Evolutionary conservation across 1,284 basidiomycete genomes (phyloP).

Genomic region (Ceratobasidium theobromae): DNA sequence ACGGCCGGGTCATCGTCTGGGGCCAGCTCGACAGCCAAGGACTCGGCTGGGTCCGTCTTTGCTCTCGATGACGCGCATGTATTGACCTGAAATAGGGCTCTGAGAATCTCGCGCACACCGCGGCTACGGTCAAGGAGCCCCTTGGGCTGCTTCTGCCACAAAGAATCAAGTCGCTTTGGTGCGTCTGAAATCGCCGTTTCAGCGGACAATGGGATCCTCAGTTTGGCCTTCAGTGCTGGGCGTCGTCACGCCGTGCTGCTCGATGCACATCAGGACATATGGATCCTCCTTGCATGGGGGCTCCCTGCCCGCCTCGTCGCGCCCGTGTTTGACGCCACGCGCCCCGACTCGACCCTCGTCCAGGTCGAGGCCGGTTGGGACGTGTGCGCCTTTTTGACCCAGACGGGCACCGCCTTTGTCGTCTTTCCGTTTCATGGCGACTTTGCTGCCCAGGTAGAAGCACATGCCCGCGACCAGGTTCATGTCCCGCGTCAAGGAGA

Average conservation of each 20-base stretch:
- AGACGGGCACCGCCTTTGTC: slow-evolving; percentile 66
- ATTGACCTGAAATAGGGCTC: not conserved
- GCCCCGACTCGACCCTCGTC: slow-evolving; percentile 51
- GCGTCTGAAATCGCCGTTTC: not conserved
- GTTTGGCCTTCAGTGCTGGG: slow-evolving; percentile 57
- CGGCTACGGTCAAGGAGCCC: slow-evolving; percentile 19
- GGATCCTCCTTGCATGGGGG: slow-evolving; percentile 74
- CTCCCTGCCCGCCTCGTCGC: slow-evolving; percentile 65
- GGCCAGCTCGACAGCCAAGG: slow-evolving; percentile 50
- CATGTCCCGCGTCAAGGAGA: slow-evolving; percentile 41
- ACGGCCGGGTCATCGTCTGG: slow-evolving; percentile 79
- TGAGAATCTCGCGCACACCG: slow-evolving; percentile 26
- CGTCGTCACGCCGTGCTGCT: slow-evolving; percentile 68
- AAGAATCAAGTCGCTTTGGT: slow-evolving; percentile 32
- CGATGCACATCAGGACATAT: slow-evolving; percentile 59
- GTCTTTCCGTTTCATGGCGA: slow-evolving; percentile 62
- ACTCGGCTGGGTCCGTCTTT: not conserved
- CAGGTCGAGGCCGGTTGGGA: slow-evolving; percentile 79
- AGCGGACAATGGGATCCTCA: no score
- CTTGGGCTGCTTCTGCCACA: slow-evolving; percentile 22
- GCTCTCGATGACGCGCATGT: not conserved
- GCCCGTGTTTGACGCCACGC: slow-evolving; percentile 49
- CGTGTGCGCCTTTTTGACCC: slow-evolving; percentile 69
- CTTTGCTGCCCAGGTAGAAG: slow-evolving; percentile 45
- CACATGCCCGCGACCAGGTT: slow-evolving; percentile 38